A percentile compares a stretch with the other conserved stretches of the same genome.
Evolutionary conservation across 1,284 basidiomycete species (phyloP).

Genomic region (Malassezia caprae): DNA sequence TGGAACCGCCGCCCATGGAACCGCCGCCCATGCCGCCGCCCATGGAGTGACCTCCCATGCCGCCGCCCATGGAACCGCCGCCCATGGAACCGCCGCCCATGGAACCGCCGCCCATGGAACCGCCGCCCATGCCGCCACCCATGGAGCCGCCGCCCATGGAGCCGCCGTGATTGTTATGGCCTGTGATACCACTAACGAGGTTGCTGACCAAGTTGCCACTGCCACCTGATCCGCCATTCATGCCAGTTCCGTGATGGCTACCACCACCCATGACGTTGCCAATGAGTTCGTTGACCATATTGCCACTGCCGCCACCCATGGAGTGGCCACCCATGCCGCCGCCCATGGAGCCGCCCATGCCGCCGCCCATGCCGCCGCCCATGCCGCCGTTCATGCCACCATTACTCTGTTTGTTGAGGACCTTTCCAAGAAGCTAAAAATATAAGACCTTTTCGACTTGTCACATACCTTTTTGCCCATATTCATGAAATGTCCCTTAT

Average conservation of each 20-base stretch:
- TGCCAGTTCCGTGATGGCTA: neutral
- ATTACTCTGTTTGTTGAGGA: slow-evolving; percentile 5
- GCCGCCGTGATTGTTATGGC: neutral
- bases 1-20: slow-evolving; percentile 1
- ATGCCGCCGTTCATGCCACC: slow-evolving; percentile 3
- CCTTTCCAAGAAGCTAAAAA: neutral
- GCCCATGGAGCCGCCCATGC: neutral
- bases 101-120: neutral
- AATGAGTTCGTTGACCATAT: slow-evolving; percentile 1
- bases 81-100: neutral
- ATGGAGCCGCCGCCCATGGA: slow-evolving; percentile 3
- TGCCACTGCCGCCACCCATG: neutral
- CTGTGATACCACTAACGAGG: neutral
- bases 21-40: neutral
- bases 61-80: neutral
- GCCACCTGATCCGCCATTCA: neutral
- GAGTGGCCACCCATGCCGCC: slow-evolving; percentile 4
- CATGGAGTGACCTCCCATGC: neutral
- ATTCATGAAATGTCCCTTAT: neutral
- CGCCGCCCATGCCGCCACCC: slow-evolving; percentile 3
- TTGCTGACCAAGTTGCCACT: neutral
- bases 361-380: neutral
- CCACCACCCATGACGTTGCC: neutral
- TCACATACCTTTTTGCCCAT: slow-evolving; percentile 4
- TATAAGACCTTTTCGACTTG: neutral